Evolutionary conservation across 345 rosid species (phyloP), one percentile per base, ranked within the genome.

Genomic region (Eucalyptus curtisii): DNA sequence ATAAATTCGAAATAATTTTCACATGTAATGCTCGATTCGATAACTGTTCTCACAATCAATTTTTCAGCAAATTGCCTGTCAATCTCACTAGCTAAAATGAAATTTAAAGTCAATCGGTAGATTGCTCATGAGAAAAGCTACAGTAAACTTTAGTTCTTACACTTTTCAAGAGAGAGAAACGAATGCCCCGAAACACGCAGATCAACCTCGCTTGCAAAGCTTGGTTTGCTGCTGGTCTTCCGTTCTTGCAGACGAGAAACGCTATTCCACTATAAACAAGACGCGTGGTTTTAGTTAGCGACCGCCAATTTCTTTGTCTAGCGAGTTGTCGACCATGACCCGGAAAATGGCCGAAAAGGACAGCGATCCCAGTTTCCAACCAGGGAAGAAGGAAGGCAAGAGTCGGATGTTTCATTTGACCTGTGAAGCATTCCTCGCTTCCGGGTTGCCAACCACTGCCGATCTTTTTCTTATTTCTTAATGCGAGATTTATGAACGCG

Each of bases 11-110:
- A 33, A 17, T 33, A 22, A 13, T 13, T 19, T 33, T 10, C 14
- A 64, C 4, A 13, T 7, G 11, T 33, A 71, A 4, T 10, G 22
- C 81, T 68, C 13, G 13, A 8, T 33, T 31, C 0, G 12, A 68
- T 31, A 68, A 68, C 3, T n/a, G 0, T 33, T 33, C 2, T 71
- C 44, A 33, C 44, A 19, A 33, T 0, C 2, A 33, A 71, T 1
- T 33, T 71, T 33, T 33, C 24, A 17, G 81, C 1, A 33, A 2
- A 33, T 71, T 71, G 44, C 44, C 44, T 19, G 0, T 71, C 44
- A 22, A 33, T 71, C 2, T 71, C 44, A 3, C 6, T 3, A 71
- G 44, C 25, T 37, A 33, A 17, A 71, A 17, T 33, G 81, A 37
- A 33, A 31, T 33, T 1, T 3, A 71, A 71, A 13, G 2, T 71